Conservation (phyloP, 164 flowering plant species). For the Nelumbo lutea region DNA sequence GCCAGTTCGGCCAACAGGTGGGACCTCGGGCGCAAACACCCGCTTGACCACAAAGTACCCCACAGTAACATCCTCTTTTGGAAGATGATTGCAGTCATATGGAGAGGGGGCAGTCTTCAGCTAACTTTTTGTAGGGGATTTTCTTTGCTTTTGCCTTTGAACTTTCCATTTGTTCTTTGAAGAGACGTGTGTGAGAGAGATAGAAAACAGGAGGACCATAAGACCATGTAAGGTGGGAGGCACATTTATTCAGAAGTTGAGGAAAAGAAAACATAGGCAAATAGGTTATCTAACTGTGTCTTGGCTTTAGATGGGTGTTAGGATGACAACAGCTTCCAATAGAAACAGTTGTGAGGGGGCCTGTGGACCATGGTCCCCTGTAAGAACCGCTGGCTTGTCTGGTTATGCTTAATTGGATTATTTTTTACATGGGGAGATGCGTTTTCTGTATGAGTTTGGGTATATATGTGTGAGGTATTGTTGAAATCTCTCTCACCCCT, state of each 20-base stretch:
- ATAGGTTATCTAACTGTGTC: constrained; percentile 23
- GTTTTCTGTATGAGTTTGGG: constrained; percentile 4
- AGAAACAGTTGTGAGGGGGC: constrained; percentile 25
- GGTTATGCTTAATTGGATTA: constrained; percentile 21
- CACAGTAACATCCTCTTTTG: constrained; percentile 36
- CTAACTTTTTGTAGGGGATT: constrained; percentile 12
- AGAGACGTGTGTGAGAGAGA: constrained; percentile 1
- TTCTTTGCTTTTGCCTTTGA: constrained; percentile 6
- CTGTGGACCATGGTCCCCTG: constrained; percentile 36
- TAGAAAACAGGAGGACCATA: constrained; percentile 11
- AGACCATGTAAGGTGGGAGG: constrained; percentile 66
- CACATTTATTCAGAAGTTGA: constrained; percentile 57
- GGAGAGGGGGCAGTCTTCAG: constrained; percentile 19
- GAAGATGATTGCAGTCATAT: constrained; percentile 53
- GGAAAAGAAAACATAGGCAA: constrained; percentile 31
- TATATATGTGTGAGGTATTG: neutral
- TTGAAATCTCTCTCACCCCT: neutral
- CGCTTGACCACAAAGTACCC: constrained; percentile 51
- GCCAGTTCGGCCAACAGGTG: constrained; percentile 29
- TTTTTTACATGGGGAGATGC: constrained; percentile 8
- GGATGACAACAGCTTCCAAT: constrained; percentile 33
- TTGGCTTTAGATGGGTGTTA: constrained; percentile 21
- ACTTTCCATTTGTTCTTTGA: constrained; percentile 20
- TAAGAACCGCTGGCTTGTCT: constrained; percentile 35
- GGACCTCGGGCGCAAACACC: constrained; percentile 32